Evolutionary conservation across 2,329 filamentous ascomycete genomes (phyloP).

Genomic region (Talaromyces atroroseus): DNA sequence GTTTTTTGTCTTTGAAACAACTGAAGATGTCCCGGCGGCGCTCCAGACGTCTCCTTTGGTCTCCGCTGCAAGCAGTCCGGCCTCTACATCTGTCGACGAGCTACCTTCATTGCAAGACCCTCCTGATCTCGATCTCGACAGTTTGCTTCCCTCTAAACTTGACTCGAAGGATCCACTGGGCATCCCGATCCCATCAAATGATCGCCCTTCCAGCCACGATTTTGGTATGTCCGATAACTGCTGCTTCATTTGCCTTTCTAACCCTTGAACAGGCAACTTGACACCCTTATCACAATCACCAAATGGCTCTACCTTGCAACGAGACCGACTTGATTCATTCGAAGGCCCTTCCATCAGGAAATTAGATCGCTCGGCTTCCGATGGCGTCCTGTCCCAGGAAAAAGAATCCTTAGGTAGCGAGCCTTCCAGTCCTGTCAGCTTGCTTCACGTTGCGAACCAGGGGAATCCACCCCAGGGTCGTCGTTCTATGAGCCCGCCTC

Average conservation of each 20-base stretch:
- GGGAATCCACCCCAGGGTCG: slow-evolving; percentile 18
- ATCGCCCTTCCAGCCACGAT: slow-evolving; percentile 12
- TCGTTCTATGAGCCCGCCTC: slow-evolving; percentile 71
- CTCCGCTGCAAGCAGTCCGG: slow-evolving; percentile 81
- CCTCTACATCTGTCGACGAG: slow-evolving; percentile 26
- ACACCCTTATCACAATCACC: slow-evolving; percentile 39
- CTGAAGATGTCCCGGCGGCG: slow-evolving; percentile 82
- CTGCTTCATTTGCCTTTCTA: background rate
- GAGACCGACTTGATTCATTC: slow-evolving; percentile 25
- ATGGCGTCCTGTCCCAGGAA: slow-evolving; percentile 46
- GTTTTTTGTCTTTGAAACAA: slow-evolving; percentile 97
- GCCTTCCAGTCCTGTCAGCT: background rate
- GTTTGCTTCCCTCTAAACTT: slow-evolving; percentile 16
- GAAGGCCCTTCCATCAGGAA: slow-evolving; percentile 27
- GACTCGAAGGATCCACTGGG: slow-evolving; percentile 21
- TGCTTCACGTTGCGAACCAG: slow-evolving; percentile 11
- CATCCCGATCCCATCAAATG: slow-evolving; percentile 24
- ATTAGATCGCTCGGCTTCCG: slow-evolving; percentile 49
- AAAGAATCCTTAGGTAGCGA: slow-evolving; percentile 7
- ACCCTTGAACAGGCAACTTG: slow-evolving; percentile 27
- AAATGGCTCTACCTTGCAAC: slow-evolving; percentile 24
- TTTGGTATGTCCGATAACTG: slow-evolving; percentile 8
- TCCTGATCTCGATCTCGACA: slow-evolving; percentile 46
- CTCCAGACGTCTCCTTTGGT: slow-evolving; percentile 92
- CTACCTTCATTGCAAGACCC: slow-evolving; percentile 42